Evolutionary conservation across 331 rosid species (phyloP), one percentile per base, ranked within the genome.

Genomic region (Quercus phellos): DNA sequence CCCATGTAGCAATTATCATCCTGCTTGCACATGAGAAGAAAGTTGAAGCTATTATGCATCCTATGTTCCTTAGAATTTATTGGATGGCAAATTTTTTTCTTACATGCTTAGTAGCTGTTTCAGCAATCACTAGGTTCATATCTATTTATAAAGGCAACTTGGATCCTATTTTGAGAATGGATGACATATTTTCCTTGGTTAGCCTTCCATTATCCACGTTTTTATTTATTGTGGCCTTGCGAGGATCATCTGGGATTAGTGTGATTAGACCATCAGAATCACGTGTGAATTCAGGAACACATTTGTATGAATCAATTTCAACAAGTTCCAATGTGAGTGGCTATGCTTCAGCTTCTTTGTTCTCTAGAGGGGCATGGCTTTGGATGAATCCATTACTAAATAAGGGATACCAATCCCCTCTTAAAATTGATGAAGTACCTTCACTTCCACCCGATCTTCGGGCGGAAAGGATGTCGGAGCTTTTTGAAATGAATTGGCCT

Each of bases 351-450:
- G 94, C 97, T 73, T 89, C 96, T 32, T 5, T 80, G 1, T 17
- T 88, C 9, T 90, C 96, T 4, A 94, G 77, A 71, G 89, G 92
- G 51, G 92, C 92, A 71, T 92, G 96, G 97, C 56, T 92, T 68
- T 94, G 97, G 98, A 81, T 94, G 86, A 94, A 94, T 79, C 97
- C 98, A 3, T 78, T 94, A 78, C 79, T 94, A 73, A 78, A 81
- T 16, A 88, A 90, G 79, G 98, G 98, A 55, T 90, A 94, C 78
- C 53, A 75, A 18, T 46, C 89, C 1, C 93, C 96, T 0, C 84
- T 94, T 19, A 87, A 79, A 34, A 71, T 92, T 11, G 93, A 92
- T 35, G 88, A 94, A 9, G 70, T 94, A 70, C 98, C 98, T 2
- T 21, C 46, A 0, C 94, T 94, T 78, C 83, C 97, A 0, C 90